Evolutionary conservation across 2,329 filamentous ascomycete genomes (phyloP).

Genomic region (Huntiella omanensis): DNA sequence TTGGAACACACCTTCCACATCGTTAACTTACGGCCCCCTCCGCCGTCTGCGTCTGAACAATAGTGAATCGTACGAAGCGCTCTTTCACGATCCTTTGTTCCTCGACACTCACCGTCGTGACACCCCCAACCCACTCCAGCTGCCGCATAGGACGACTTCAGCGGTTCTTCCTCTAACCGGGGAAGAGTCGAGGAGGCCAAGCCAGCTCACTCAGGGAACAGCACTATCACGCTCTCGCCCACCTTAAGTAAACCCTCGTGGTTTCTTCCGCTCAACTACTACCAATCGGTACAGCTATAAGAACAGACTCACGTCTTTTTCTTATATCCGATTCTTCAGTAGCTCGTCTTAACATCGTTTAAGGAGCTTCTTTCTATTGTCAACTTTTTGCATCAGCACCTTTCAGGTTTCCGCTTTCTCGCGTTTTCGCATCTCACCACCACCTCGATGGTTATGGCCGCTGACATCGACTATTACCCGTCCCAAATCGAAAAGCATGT

Average conservation of each 20-base stretch:
- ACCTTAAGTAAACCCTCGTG: conserved; percentile 63
- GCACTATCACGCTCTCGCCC: conserved; percentile 86
- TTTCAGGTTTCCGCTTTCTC: background rate
- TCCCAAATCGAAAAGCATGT: conserved; percentile 32
- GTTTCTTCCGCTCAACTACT: background rate
- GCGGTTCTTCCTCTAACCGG: conserved; percentile 97
- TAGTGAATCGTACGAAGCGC: conserved; percentile 30
- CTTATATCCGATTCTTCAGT: conserved; percentile 12
- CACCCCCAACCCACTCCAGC: conserved; percentile 53
- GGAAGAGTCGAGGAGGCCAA: conserved; percentile 99
- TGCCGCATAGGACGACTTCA: conserved; percentile 99
- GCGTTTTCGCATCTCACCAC: conserved; percentile 8
- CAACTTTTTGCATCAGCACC: background rate
- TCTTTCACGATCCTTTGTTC: conserved; percentile 31
- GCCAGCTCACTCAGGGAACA: conserved; percentile 78
- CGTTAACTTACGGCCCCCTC: conserved; percentile 44
- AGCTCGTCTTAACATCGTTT: conserved; percentile 10
- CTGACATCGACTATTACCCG: conserved; percentile 35
- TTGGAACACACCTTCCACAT: conserved; percentile 44
- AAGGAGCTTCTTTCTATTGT: conserved; percentile 5
- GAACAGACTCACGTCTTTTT: conserved; percentile 10
- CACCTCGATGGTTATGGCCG: conserved; percentile 44
- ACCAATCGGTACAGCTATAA: conserved; percentile 6
- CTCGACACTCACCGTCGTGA: conserved; percentile 28
- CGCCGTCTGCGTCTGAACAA: conserved; percentile 25